Conservation (phyloP, 305 asterid genomes). For the Fraxinus sp. region DNA sequence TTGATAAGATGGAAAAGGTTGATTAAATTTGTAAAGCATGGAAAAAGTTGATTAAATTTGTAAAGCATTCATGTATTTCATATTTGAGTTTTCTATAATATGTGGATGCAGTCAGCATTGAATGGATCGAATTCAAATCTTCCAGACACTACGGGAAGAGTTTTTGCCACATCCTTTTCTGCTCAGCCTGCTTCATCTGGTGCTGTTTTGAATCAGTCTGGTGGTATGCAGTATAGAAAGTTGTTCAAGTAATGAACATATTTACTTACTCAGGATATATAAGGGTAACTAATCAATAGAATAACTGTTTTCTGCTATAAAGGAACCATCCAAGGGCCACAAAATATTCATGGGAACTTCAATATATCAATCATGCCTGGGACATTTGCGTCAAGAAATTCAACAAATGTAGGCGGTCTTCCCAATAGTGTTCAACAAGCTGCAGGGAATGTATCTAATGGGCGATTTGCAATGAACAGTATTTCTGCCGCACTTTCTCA, state of each 20-base stretch:
- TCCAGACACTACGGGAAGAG: constrained; percentile 63
- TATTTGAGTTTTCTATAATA: constrained; percentile 20
- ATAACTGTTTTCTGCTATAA: constrained; percentile 10
- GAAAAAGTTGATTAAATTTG: constrained; percentile 1
- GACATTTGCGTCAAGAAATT: constrained; percentile 69
- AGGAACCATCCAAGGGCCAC: constrained; percentile 72
- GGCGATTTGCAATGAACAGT: constrained; percentile 60
- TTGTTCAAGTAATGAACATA: constrained; percentile 23
- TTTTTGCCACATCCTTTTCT: constrained; percentile 55
- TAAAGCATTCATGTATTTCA: constrained; percentile 16
- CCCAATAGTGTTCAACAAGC: constrained; percentile 76
- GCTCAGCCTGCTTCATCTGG: constrained; percentile 70
- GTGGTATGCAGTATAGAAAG: constrained; percentile 31
- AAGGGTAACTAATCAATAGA: background rate
- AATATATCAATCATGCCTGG: constrained; percentile 66
- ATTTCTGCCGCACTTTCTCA: constrained; percentile 43
- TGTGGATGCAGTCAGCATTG: constrained; percentile 54
- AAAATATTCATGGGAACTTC: constrained; percentile 69
- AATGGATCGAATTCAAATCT: constrained; percentile 70
- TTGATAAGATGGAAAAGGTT: background rate
- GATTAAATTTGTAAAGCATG: too few species aligned
- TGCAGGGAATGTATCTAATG: constrained; percentile 59
- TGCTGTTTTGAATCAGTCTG: constrained; percentile 65
- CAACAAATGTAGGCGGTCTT: constrained; percentile 58
- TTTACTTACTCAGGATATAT: background rate